phyloP scores from a whole-genome alignment of 331 rosid genomes.

The Rosa hybrid region DNA sequence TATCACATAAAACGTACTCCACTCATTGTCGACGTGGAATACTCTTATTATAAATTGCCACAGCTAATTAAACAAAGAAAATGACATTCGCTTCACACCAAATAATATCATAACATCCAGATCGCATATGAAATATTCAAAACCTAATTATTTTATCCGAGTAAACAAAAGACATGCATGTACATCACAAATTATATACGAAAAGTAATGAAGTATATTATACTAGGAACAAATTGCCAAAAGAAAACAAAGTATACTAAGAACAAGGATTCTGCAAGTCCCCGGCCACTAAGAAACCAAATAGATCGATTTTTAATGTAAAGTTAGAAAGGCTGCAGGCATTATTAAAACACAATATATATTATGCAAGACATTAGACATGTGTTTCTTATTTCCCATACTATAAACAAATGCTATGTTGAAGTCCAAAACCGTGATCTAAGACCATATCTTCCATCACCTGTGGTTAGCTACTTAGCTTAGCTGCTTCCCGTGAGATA shows the following conservation, averaged over 20 bases:
- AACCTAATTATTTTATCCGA: background rate
- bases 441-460: background rate
- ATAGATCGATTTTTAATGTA: background rate
- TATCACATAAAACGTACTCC: too few relatives aligned
- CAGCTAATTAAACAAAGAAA: background rate
- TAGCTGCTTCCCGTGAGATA: background rate
- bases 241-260: background rate
- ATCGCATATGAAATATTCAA: background rate
- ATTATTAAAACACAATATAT: background rate
- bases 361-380: background rate
- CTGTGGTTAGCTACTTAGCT: background rate
- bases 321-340: background rate
- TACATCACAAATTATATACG: background rate
- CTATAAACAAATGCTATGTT: background rate
- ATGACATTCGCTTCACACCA: background rate
- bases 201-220: background rate
- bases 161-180: background rate
- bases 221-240: background rate
- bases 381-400: constrained; percentile 4
- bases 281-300: background rate
- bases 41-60: background rate
- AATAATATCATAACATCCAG: background rate
- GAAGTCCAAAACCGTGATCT: constrained; percentile 3
- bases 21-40: too few relatives aligned
- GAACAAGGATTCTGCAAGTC: background rate